Evolutionary conservation across 2,329 filamentous ascomycete genomes (phyloP).

Genomic region (Ophiosphaerella herpotricha): DNA sequence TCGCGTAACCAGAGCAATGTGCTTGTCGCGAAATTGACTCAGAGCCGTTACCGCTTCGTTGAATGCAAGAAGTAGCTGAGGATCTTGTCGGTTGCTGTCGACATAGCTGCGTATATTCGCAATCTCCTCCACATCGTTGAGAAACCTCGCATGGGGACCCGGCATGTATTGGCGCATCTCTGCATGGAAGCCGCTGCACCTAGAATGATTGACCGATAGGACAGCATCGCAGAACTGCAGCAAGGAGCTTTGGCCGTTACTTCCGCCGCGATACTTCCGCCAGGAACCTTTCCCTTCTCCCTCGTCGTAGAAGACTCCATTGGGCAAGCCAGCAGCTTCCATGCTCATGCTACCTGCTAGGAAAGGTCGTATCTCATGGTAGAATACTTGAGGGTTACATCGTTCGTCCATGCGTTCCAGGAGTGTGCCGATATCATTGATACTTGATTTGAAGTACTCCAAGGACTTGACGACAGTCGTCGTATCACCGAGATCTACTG

Average conservation of each 20-base stretch:
- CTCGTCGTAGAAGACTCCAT: constrained; percentile 58
- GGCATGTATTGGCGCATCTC: constrained; percentile 63
- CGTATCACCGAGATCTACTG: constrained; percentile 46
- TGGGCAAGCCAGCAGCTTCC: constrained; percentile 55
- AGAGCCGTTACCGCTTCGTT: constrained; percentile 53
- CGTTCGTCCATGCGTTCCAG: constrained; percentile 58
- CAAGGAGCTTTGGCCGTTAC: constrained; percentile 60
- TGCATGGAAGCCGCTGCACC: constrained; percentile 42
- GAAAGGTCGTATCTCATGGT: constrained; percentile 57
- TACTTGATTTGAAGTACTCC: constrained; percentile 46
- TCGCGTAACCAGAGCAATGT: constrained; percentile 58
- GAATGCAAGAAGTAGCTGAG: constrained; percentile 49
- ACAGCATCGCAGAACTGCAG: constrained; percentile 60
- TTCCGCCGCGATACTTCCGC: constrained; percentile 58
- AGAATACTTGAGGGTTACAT: constrained; percentile 56
- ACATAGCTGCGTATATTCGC: constrained; percentile 55
- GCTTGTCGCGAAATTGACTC: constrained; percentile 55
- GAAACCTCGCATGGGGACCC: constrained; percentile 56
- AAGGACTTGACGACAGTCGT: constrained; percentile 47
- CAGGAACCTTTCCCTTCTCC: constrained; percentile 55
- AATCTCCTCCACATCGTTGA: constrained; percentile 51
- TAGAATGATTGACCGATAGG: constrained; percentile 55
- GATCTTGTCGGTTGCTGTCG: constrained; percentile 36
- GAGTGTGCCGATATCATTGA: constrained; percentile 47
- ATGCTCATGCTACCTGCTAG: constrained; percentile 60